These are phyloP conservation scores for Ogataea corticis DNA, from an alignment of 805 yeast species.

Conservation along the genomic window DNA sequence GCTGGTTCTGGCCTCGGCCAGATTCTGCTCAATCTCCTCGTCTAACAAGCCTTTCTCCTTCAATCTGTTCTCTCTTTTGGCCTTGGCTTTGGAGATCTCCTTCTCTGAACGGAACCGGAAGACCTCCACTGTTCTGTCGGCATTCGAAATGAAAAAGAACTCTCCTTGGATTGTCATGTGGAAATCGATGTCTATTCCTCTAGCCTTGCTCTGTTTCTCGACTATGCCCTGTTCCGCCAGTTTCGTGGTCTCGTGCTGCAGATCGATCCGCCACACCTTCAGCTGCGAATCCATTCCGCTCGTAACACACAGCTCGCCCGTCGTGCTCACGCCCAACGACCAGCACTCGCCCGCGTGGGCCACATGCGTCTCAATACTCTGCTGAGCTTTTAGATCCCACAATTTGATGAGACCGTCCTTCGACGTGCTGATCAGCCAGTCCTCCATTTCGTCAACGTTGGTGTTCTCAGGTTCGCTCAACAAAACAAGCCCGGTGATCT, in stretches of 20 bases:
- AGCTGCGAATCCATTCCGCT: conserved; percentile 80
- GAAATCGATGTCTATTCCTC: conserved; percentile 65
- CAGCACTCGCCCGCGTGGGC: conserved; percentile 95
- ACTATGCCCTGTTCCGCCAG: conserved; percentile 62
- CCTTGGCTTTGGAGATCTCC: conserved; percentile 76
- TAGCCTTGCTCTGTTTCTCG: conserved; percentile 74
- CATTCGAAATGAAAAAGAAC: conserved; percentile 70
- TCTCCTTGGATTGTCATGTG: conserved; percentile 39
- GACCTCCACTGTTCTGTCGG: conserved; percentile 77
- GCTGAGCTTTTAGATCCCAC: conserved; percentile 90
- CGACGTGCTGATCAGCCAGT: conserved; percentile 72
- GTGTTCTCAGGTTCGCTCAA: conserved; percentile 36
- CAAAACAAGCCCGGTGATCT: conserved; percentile 73
- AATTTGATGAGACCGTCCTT: conserved; percentile 90
- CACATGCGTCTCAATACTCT: conserved; percentile 90
- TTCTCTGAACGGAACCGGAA: conserved; percentile 74
- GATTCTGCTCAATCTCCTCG: conserved; percentile 57
- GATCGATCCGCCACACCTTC: conserved; percentile 78
- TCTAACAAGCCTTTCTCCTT: conserved; percentile 65
- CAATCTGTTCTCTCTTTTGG: conserved; percentile 76
- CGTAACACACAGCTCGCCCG: conserved; percentile 53
- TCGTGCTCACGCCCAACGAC: conserved; percentile 57
- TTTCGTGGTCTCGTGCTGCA: conserved; percentile 48
- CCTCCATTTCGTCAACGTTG: conserved; percentile 54
- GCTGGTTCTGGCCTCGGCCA: conserved; percentile 48